Percentiles rank a stretch among this genome's conserved stretches.
Evolutionary conservation across 2,329 filamentous ascomycete species (phyloP).

Genomic region (Didymella pinodella): DNA sequence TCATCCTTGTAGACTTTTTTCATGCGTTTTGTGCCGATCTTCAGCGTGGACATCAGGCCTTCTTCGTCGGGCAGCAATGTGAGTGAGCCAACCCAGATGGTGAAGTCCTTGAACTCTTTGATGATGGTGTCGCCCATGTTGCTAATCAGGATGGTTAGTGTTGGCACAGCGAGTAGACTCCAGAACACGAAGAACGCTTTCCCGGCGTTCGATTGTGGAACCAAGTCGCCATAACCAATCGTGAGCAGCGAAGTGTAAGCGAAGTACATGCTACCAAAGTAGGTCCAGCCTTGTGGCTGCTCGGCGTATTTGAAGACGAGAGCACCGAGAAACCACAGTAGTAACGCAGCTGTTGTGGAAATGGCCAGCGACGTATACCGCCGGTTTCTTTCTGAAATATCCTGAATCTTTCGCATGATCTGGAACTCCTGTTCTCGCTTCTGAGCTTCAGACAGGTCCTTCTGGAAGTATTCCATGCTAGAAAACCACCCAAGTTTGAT

Average conservation of each 20-base stretch:
- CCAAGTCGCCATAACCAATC: slow-evolving; percentile 63
- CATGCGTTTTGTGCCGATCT: slow-evolving; percentile 38
- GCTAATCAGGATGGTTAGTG: slow-evolving; percentile 62
- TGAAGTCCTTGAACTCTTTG: slow-evolving; percentile 62
- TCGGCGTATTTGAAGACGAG: slow-evolving; percentile 60
- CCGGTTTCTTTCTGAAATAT: slow-evolving; percentile 46
- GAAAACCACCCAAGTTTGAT: slow-evolving; percentile 55
- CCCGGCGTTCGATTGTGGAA: slow-evolving; percentile 58
- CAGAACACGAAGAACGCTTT: slow-evolving; percentile 66
- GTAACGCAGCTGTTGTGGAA: slow-evolving; percentile 50
- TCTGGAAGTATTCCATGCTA: slow-evolving; percentile 53
- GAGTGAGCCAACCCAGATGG: slow-evolving; percentile 63
- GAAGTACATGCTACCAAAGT: slow-evolving; percentile 63
- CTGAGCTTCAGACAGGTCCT: slow-evolving; percentile 48
- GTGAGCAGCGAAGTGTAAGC: slow-evolving; percentile 62
- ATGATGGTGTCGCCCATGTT: slow-evolving; percentile 65
- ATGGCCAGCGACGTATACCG: slow-evolving; percentile 53
- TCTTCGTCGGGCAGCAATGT: slow-evolving; percentile 63
- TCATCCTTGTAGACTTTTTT: slow-evolving; percentile 25
- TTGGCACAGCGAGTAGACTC: slow-evolving; percentile 63
- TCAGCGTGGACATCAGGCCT: slow-evolving; percentile 49
- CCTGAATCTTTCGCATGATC: slow-evolving; percentile 54
- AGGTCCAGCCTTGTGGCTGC: slow-evolving; percentile 57
- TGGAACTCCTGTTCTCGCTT: slow-evolving; percentile 59
- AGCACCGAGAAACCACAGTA: slow-evolving; percentile 59